Conservation (phyloP, 31 red algal species). For the Asparagopsis taxiformis region DNA sequence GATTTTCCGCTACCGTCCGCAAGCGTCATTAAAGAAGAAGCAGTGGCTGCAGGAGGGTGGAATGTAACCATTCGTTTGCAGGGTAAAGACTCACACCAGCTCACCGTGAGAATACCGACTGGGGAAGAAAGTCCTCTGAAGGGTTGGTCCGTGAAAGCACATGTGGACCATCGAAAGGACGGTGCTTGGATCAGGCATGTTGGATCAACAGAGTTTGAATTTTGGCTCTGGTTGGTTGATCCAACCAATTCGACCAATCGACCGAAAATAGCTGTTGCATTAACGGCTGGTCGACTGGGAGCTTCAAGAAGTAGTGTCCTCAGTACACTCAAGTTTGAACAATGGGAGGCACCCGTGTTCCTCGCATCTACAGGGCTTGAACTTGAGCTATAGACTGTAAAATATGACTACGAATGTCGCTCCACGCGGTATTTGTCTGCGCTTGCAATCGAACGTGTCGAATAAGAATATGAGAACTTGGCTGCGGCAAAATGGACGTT, state of each 20-base stretch:
- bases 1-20: constrained; percentile 27
- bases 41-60: constrained; percentile 28
- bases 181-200: constrained; percentile 59
- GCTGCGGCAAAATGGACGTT: too few relatives aligned
- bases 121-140: constrained; percentile 12
- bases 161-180: constrained; percentile 3
- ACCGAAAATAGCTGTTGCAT: constrained; percentile 14
- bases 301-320: constrained; percentile 44
- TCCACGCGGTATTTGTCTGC: too few relatives aligned
- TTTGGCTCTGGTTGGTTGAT: constrained; percentile 36
- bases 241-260: not conserved
- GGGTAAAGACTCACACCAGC: constrained; percentile 32
- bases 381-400: not conserved
- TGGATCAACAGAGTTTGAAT: constrained; percentile 21
- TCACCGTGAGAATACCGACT: constrained; percentile 32
- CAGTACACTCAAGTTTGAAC: constrained; percentile 20
- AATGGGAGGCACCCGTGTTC: constrained; percentile 35
- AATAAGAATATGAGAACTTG: too few relatives aligned
- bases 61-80: constrained; percentile 33
- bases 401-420: not conserved
- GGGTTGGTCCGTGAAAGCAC: constrained; percentile 49
- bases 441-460: too few relatives aligned
- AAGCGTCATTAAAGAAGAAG: constrained; percentile 35
- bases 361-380: constrained; percentile 27
- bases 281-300: constrained; percentile 36